Conservation (phyloP, 2,329 filamentous ascomycete genomes). For the Beauveria varroae region DNA sequence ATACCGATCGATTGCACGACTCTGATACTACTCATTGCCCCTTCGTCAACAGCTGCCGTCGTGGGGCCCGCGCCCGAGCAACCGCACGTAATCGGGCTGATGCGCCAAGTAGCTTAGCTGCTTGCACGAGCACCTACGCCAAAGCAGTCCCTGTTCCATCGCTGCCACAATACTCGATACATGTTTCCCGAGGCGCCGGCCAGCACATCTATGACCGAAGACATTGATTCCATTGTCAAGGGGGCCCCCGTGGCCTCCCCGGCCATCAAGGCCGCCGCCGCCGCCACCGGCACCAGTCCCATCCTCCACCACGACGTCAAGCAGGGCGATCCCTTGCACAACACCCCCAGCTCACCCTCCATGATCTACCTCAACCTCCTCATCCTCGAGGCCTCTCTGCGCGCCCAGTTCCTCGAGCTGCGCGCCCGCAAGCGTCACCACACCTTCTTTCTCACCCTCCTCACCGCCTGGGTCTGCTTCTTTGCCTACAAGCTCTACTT, state of each 20-base stretch:
- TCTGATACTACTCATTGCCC: neutral
- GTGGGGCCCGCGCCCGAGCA: neutral
- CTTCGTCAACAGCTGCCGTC: neutral
- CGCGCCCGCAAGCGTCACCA: constrained; percentile 84
- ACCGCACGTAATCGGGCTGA: neutral
- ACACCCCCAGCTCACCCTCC: constrained; percentile 80
- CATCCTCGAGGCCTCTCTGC: constrained; percentile 89
- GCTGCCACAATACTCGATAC: neutral
- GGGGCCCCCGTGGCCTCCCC: constrained; percentile 34
- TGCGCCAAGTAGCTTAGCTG: neutral
- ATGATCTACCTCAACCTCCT: constrained; percentile 98
- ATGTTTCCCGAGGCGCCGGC: neutral
- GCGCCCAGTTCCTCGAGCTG: constrained; percentile 85
- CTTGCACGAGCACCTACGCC: neutral
- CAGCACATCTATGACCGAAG: constrained; percentile 47
- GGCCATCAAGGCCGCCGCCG: constrained; percentile 16
- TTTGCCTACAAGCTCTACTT: constrained; percentile 91
- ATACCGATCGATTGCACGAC: neutral
- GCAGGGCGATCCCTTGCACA: constrained; percentile 63
- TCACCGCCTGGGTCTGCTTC: constrained; percentile 71
- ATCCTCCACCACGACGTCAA: constrained; percentile 37
- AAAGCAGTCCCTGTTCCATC: neutral
- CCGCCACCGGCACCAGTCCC: constrained; percentile 29
- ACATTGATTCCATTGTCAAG: constrained; percentile 86
- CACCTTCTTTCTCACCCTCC: constrained; percentile 78